Evolutionary conservation across 2,329 filamentous ascomycete genomes (phyloP).

Genomic region (Fusarium devonianum): DNA sequence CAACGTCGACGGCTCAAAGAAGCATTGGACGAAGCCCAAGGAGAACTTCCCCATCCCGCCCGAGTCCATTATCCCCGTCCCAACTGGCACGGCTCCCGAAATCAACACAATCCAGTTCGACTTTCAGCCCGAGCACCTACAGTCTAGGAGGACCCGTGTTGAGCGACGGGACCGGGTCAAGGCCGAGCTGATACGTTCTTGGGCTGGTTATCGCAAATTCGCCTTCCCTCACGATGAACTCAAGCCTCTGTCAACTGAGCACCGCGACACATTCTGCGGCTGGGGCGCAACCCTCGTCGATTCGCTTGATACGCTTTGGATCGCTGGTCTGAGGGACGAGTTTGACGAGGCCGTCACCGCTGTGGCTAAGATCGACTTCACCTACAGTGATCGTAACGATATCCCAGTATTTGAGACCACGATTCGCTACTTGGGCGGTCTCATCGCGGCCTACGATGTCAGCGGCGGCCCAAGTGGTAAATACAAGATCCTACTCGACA

Average conservation of each 20-base stretch:
- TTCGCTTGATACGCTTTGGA: slow-evolving; percentile 83
- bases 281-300: slow-evolving; percentile 92
- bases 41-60: slow-evolving; percentile 81
- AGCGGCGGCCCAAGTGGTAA: slow-evolving; percentile 65
- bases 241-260: slow-evolving; percentile 71
- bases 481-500: slow-evolving; percentile 74
- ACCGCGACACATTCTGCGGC: slow-evolving; percentile 84
- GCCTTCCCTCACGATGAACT: slow-evolving; percentile 92
- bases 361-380: slow-evolving; percentile 82
- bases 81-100: slow-evolving; percentile 70
- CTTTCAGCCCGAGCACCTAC: slow-evolving; percentile 71
- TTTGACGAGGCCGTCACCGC: slow-evolving; percentile 79
- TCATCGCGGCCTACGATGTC: slow-evolving; percentile 87
- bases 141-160: slow-evolving; percentile 67
- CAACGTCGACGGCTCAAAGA: slow-evolving; percentile 34
- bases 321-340: slow-evolving; percentile 80
- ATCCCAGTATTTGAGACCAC: slow-evolving; percentile 94
- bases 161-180: slow-evolving; percentile 72
- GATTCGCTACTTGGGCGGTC: slow-evolving; percentile 88
- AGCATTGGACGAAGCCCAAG: slow-evolving; percentile 76
- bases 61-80: slow-evolving; percentile 76
- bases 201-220: slow-evolving; percentile 79
- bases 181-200: slow-evolving; percentile 77
- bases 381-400: slow-evolving; percentile 66
- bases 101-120: slow-evolving; percentile 80